Evolutionary conservation across 257 asterid species (phyloP), one percentile per base, ranked within the genome.

Genomic region (Nicotiana tomentosiformis): DNA sequence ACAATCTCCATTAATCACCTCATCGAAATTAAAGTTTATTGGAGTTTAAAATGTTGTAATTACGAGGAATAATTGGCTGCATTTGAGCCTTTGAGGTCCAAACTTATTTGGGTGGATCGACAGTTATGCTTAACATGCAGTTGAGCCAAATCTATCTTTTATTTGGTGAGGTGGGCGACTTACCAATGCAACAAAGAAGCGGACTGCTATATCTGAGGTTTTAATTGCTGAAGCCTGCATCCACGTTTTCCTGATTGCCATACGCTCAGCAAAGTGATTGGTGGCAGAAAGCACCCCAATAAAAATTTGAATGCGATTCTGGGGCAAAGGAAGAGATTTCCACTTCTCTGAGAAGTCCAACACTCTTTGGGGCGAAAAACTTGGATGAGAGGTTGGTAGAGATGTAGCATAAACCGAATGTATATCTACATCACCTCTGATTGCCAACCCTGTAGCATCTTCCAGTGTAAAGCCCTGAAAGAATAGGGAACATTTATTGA

Each of bases 221-320:
- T 92, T 94, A 77, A 96, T 78, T 56, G 90, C 90, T 29, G 84
- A 82, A 82, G 96, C 93, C 76, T 89, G 98, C 98, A 94, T 94
- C 98, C 99, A 96, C 77, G 99, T 96, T 87, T 92, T 92, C 86
- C 98, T 93, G 77, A 94, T 90, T 3, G 98, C 98, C 99, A 96
- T 96, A 69, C 98, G 97, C 90, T 96, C 99, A 4, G 99, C 96
- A 84, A 96, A 96, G 91, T 96, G 98, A 89, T 96, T 96, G 81
- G 98, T 91, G 51, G 98, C 98, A 82, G 98, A 96, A 84, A 96
- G 97, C 86, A 96, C 95, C 51, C 98, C 99, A 68, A 96, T 89
- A 83, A 96, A 96, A 87, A 94, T 93, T 82, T 89, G 92, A 87
- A 96, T 86, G 58, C 49, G 86, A 35, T 78, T 87, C 67, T 83